Evolutionary conservation across 306 rosid species (phyloP), one percentile per base, ranked within the genome.

Genomic region (Trifolium subterraneum): DNA sequence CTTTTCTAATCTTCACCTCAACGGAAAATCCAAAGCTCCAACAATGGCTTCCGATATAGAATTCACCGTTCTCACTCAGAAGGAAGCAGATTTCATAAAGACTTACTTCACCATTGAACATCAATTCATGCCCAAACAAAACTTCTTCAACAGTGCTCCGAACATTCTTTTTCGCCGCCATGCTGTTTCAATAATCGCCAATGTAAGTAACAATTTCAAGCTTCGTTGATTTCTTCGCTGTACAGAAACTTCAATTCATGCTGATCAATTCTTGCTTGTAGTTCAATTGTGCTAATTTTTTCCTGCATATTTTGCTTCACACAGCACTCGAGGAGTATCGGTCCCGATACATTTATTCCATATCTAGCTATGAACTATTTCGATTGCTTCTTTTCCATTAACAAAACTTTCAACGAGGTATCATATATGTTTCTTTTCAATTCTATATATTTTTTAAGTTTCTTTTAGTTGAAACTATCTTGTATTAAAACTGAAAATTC

Each of bases 361-460:
- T 74, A 60, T 38, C 33, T 80, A 25, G 84, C 76, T 6, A 10
- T 74, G 72, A 74, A 68, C 63, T 80, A 68, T 50, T 80, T 59
- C 13, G 76, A 68, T 52, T 72, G 84, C 67, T 61, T 16, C 7
- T 2, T 15, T 10, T 68, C 79, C 3, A 60, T 11, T 22, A 7
- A 18, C 22, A 0, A 2, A 4, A 14, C 2, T 1, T 2, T 11
- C 63, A 5, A 68, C 7, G 0, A 20, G 23, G 83, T 68, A 68
- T 70, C 19, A 11, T 50, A 60, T 48, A n/a, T 68, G 18, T 73
- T 31, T 66, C 29, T 9, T 79, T 47, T 29, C 15, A 5, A 3
- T 68, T 48, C 8, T 10, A 14, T 6, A 74, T 2, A 39, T 59
- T 45, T 33, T 73, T 62, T 10, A 10, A 27, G 6, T 66, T 58